Evolutionary conservation across 306 rosid species (phyloP).

Genomic region (Dryas alaskensis): DNA sequence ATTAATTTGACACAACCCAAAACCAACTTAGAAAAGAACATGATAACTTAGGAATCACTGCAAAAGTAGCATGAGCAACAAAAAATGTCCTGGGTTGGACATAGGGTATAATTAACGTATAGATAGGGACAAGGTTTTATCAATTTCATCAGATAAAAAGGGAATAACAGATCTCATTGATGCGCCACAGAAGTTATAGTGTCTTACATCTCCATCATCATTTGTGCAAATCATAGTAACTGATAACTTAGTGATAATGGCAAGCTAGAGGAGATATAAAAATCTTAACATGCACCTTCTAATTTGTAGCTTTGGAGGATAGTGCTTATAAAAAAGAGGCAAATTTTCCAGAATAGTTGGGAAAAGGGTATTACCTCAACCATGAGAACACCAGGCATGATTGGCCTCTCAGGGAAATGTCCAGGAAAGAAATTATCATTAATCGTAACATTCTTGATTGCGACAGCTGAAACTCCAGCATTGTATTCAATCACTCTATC

Average conservation of each 20-base stretch:
- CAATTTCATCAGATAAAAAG: background rate
- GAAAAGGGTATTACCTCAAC: constrained; percentile 58
- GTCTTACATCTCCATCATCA: background rate
- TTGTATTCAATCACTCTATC: constrained; percentile 69
- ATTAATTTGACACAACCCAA: no score
- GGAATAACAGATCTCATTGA: no score
- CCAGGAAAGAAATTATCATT: constrained; percentile 97
- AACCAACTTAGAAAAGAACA: background rate
- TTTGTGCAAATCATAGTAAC: background rate
- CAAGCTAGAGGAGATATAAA: no score
- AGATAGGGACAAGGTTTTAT: background rate
- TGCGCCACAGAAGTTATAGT: no score
- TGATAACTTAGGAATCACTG: background rate
- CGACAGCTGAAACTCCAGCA: constrained; percentile 48
- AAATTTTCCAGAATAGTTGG: background rate
- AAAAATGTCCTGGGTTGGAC: background rate
- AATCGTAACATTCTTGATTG: constrained; percentile 60
- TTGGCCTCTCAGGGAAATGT: constrained; percentile 93
- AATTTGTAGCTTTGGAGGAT: background rate
- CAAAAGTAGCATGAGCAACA: background rate
- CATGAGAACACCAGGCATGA: constrained; percentile 97
- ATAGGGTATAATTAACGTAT: no score
- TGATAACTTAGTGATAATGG: no score
- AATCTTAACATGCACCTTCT: background rate
- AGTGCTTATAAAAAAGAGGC: no score